A percentile compares a stretch with the other conserved stretches of the same genome.
These are phyloP conservation scores for Lycium barbarum DNA, from an alignment of 257 asterid genomes.

Conservation along the genomic window DNA sequence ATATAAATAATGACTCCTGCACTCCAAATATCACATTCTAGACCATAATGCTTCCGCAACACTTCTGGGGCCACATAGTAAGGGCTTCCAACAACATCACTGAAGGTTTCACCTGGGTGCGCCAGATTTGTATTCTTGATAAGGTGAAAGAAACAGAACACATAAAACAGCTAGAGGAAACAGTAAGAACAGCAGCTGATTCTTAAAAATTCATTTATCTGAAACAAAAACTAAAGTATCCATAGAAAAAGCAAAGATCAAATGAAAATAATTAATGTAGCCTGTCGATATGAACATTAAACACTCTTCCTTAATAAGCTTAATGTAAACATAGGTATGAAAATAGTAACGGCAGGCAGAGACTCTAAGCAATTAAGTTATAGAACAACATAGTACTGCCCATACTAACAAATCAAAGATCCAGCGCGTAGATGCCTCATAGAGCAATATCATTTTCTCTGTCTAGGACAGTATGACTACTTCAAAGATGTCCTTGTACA, in stretches of 20 bases:
- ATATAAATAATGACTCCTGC: constrained; percentile 76
- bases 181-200: not conserved
- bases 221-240: not conserved
- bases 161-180: not conserved
- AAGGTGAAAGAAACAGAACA: constrained; percentile 16
- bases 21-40: constrained; percentile 77
- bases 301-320: not conserved
- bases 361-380: not conserved
- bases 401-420: not conserved
- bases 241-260: not conserved
- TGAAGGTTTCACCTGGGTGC: constrained; percentile 55
- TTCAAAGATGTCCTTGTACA: not conserved
- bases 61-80: constrained; percentile 78
- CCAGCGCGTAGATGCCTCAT: not conserved
- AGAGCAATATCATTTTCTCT: not conserved
- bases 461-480: not conserved
- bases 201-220: not conserved
- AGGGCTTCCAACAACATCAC: constrained; percentile 77
- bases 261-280: not conserved
- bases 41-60: constrained; percentile 62
- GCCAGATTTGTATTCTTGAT: constrained; percentile 30
- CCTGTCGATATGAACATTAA: not conserved
- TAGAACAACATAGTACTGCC: not conserved
- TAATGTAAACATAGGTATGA: not conserved
- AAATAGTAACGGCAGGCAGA: not conserved